phyloP scores from a whole-genome alignment of 2,329 filamentous ascomycete species.

The Talaromyces verruculosus region DNA sequence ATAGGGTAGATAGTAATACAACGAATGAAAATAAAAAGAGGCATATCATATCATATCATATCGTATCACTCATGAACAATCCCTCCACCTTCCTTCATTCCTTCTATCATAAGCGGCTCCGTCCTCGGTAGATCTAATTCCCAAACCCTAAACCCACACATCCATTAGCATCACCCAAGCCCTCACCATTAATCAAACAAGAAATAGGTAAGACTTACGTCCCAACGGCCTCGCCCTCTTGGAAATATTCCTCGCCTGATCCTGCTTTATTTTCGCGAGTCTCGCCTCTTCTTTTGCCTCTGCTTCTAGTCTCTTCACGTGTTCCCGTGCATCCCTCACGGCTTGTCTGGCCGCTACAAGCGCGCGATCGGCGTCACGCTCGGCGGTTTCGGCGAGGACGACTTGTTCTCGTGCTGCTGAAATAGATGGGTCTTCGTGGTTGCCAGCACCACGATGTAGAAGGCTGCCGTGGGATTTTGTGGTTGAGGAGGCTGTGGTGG shows the following conservation, averaged over 20 bases:
- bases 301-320: conserved; percentile 62
- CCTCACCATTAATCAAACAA: too few species aligned
- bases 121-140: background rate
- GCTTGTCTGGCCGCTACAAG: conserved; percentile 58
- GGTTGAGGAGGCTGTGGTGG: too few species aligned
- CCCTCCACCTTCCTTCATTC: too few species aligned
- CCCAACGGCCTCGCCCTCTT: conserved; percentile 70
- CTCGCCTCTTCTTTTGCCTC: conserved; percentile 67
- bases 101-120: too few species aligned
- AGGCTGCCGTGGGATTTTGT: background rate
- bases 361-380: conserved; percentile 65
- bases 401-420: conserved; percentile 62
- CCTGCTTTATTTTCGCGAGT: conserved; percentile 66
- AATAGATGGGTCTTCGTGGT: conserved; percentile 62
- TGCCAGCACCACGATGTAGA: conserved; percentile 24
- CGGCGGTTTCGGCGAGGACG: conserved; percentile 61
- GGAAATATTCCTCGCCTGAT: conserved; percentile 63
- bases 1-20: too few species aligned
- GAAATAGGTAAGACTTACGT: too few species aligned
- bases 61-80: background rate
- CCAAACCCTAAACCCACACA: background rate
- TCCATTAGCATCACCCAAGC: background rate
- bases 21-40: background rate
- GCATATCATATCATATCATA: background rate
- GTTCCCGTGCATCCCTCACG: conserved; percentile 63